A percentile compares a stretch with the other conserved stretches of the same genome.
These are phyloP conservation scores for Populus hybrid DNA, from an alignment of 441 rosid genomes.

Conservation along the genomic window DNA sequence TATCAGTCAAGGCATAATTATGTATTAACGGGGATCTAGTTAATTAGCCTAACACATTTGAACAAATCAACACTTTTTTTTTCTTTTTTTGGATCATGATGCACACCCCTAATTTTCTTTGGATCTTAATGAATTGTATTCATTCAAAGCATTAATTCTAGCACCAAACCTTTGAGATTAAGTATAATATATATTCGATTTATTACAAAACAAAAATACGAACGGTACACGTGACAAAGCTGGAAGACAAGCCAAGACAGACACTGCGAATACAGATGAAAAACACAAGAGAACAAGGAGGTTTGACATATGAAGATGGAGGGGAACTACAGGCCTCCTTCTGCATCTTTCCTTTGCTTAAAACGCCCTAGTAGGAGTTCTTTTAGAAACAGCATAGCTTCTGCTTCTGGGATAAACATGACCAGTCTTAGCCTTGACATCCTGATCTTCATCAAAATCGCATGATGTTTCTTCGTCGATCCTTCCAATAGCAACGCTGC, in stretches of 20 bases:
- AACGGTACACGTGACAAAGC: background rate
- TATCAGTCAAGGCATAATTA: background rate
- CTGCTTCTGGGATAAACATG: slow-evolving; percentile 39
- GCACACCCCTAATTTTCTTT: too few relatives aligned
- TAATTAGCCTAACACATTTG: background rate
- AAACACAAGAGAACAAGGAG: background rate
- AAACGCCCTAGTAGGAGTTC: slow-evolving; percentile 2
- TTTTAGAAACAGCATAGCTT: slow-evolving; percentile 31
- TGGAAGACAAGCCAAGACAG: background rate
- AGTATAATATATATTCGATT: background rate
- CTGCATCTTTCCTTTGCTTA: background rate
- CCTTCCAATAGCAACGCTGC: slow-evolving; percentile 54
- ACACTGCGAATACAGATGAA: background rate
- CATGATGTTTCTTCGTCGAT: slow-evolving; percentile 71
- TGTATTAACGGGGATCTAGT: too few relatives aligned
- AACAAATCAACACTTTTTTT: background rate
- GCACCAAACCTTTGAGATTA: background rate
- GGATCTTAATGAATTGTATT: too few relatives aligned
- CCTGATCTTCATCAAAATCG: slow-evolving; percentile 46
- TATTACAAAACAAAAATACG: background rate
- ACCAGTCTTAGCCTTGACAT: slow-evolving; percentile 15
- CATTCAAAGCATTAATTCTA: too few relatives aligned
- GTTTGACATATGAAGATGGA: background rate
- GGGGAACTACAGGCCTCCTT: too few relatives aligned
- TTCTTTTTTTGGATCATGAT: too few relatives aligned